Evolutionary conservation across 2,329 filamentous ascomycete genomes (phyloP).

Genomic region (Penicillium brasilianum): DNA sequence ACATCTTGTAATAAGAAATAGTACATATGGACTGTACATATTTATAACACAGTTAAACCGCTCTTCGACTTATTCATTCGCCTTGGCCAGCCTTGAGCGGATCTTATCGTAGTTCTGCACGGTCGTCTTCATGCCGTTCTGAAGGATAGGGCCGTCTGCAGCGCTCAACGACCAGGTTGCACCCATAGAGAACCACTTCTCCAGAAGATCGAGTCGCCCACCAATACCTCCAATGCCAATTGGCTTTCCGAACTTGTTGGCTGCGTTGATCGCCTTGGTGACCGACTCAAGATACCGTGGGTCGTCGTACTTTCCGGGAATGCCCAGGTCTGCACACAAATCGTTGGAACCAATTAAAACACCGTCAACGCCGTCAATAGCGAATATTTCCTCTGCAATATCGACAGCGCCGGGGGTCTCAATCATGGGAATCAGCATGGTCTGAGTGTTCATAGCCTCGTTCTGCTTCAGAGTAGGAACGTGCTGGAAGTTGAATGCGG

Average conservation of each 20-base stretch:
- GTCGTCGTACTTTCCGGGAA: conserved; percentile 49
- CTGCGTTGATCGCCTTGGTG: conserved; percentile 34
- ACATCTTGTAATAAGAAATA: not conserved
- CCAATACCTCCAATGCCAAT: conserved; percentile 46
- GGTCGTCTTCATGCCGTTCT: conserved; percentile 45
- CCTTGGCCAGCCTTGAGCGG: conserved; percentile 23
- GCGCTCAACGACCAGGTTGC: conserved; percentile 48
- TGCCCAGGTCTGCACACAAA: conserved; percentile 51
- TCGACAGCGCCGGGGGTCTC: conserved; percentile 48
- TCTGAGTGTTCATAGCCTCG: conserved; percentile 42
- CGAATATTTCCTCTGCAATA: conserved; percentile 48
- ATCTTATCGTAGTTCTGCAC: conserved; percentile 37
- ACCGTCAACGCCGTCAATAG: conserved; percentile 50
- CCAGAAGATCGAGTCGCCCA: conserved; percentile 41
- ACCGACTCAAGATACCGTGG: conserved; percentile 37
- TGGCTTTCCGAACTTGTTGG: conserved; percentile 20
- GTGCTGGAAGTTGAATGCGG: conserved; percentile 43
- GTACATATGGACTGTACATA: not conserved
- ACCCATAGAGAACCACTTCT: conserved; percentile 47
- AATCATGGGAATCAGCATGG: conserved; percentile 52
- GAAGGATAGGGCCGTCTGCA: conserved; percentile 43
- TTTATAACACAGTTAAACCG: too few species aligned
- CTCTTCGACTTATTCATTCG: too few species aligned
- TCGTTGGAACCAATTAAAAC: conserved; percentile 54
- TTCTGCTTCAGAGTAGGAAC: conserved; percentile 43